Evolutionary conservation across 352 stramenopile species (phyloP).

Genomic region (Phytophthora tentaculata): DNA sequence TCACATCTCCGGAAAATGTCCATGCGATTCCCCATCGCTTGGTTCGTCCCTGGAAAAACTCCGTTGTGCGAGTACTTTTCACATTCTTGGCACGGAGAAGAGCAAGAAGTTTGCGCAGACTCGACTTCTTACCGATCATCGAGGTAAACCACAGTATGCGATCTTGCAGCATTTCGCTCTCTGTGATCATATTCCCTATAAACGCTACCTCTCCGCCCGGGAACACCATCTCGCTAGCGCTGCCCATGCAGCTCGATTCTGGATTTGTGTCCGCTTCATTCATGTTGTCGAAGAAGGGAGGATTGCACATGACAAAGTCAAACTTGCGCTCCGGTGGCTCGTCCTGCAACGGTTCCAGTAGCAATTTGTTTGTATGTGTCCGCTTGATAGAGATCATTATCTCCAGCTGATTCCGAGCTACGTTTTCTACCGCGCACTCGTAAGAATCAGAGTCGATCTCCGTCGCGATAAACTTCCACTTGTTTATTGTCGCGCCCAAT

Average conservation of each 20-base stretch:
- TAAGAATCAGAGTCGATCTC: constrained; percentile 93
- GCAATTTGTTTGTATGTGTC: constrained; percentile 47
- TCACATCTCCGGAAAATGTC: constrained; percentile 76
- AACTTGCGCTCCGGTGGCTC: constrained; percentile 42
- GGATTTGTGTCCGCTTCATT: constrained; percentile 82
- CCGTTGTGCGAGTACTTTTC: constrained; percentile 86
- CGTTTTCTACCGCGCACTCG: constrained; percentile 85
- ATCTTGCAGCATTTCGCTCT: constrained; percentile 84
- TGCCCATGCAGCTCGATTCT: constrained; percentile 74
- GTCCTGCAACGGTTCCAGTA: constrained; percentile 55
- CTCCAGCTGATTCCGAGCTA: constrained; percentile 88
- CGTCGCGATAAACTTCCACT: constrained; percentile 94
- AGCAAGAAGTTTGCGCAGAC: constrained; percentile 88
- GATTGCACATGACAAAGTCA: constrained; percentile 97
- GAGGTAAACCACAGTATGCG: constrained; percentile 94
- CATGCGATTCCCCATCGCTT: constrained; percentile 95
- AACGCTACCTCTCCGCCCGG: constrained; percentile 95
- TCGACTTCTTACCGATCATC: constrained; percentile 94
- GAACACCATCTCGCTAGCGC: constrained; percentile 83
- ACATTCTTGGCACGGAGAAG: constrained; percentile 74
- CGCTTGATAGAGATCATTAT: constrained; percentile 60
- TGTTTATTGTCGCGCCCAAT: constrained; percentile 86
- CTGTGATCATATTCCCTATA: constrained; percentile 91
- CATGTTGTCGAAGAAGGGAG: constrained; percentile 94
- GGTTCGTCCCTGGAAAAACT: constrained; percentile 95